A percentile compares a stretch with the other conserved stretches of the same genome.
These are phyloP conservation scores for Xylaria sp. DNA, from an alignment of 2,329 filamentous ascomycete species.

Conservation along the genomic window DNA sequence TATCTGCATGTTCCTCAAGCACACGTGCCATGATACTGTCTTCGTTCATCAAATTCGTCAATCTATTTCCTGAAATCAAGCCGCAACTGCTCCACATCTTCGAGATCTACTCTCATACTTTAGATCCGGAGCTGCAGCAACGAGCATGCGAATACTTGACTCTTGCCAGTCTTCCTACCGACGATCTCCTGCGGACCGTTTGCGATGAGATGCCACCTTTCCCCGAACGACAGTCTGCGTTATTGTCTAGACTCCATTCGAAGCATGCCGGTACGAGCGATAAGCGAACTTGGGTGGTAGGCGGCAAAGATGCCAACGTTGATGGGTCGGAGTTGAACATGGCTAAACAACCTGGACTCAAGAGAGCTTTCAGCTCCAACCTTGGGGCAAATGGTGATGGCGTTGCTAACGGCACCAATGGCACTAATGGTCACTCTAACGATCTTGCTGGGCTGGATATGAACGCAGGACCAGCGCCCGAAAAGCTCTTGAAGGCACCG, in stretches of 20 bases:
- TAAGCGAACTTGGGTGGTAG: conserved; percentile 97
- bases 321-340: conserved; percentile 83
- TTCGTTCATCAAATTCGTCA: conserved; percentile 97
- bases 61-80: conserved; percentile 98
- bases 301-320: conserved; percentile 91
- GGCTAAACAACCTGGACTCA: conserved; percentile 82
- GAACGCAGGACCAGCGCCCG: conserved; percentile 67
- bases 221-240: conserved; percentile 90
- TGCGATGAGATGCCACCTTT: conserved; percentile 99
- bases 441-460: conserved; percentile 89
- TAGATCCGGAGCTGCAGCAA: conserved; percentile 96
- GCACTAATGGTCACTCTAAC: conserved; percentile 63
- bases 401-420: conserved; percentile 58
- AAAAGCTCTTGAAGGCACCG: conserved; percentile 71
- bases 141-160: conserved; percentile 94
- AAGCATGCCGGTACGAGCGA: conserved; percentile 94
- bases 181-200: conserved; percentile 91
- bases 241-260: conserved; percentile 91
- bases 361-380: conserved; percentile 81
- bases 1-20: conserved; percentile 86
- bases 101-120: conserved; percentile 88
- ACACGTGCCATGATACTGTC: conserved; percentile 95
- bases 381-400: conserved; percentile 62
- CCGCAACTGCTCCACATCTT: conserved; percentile 92
- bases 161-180: conserved; percentile 84